phyloP scores from a whole-genome alignment of 345 rosid species.

The Populus nigra region DNA sequence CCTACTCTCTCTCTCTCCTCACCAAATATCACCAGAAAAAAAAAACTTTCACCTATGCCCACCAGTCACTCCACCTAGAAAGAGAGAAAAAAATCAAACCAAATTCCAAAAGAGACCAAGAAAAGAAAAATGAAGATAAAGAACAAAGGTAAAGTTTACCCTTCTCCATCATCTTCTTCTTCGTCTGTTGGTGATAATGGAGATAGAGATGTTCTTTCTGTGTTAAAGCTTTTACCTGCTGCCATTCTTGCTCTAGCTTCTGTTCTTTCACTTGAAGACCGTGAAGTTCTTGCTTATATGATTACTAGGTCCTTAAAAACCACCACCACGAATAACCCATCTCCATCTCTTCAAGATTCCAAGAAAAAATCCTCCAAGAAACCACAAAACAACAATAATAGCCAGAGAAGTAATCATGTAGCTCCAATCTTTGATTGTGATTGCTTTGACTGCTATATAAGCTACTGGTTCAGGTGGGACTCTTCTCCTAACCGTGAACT shows the following conservation, averaged over 20 bases:
- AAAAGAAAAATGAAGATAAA: conserved; percentile 56
- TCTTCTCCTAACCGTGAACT: conserved; percentile 81
- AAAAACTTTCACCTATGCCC: not conserved
- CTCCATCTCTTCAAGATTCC: conserved; percentile 21
- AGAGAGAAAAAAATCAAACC: not conserved
- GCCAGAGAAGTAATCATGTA: conserved; percentile 19
- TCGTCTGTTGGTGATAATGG: not conserved
- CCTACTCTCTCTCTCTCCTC: not conserved
- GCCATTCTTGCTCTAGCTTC: conserved; percentile 68
- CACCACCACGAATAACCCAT: conserved; percentile 23
- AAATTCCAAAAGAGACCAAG: not conserved
- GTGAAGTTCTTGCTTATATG: conserved; percentile 87
- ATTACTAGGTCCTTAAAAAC: conserved; percentile 60
- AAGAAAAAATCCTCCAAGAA: conserved; percentile 41
- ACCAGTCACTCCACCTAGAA: not conserved
- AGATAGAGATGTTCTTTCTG: conserved; percentile 37
- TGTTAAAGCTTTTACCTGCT: conserved; percentile 63
- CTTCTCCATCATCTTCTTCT: conserved; percentile 48
- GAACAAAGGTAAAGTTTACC: conserved; percentile 83
- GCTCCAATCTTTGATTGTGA: conserved; percentile 63
- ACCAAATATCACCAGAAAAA: not conserved
- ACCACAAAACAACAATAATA: not conserved
- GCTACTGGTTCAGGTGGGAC: conserved; percentile 91
- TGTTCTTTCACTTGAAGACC: conserved; percentile 63
- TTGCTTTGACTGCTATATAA: conserved; percentile 84